phyloP scores from a whole-genome alignment of 257 asterid genomes.

The Jacaranda copaia region DNA sequence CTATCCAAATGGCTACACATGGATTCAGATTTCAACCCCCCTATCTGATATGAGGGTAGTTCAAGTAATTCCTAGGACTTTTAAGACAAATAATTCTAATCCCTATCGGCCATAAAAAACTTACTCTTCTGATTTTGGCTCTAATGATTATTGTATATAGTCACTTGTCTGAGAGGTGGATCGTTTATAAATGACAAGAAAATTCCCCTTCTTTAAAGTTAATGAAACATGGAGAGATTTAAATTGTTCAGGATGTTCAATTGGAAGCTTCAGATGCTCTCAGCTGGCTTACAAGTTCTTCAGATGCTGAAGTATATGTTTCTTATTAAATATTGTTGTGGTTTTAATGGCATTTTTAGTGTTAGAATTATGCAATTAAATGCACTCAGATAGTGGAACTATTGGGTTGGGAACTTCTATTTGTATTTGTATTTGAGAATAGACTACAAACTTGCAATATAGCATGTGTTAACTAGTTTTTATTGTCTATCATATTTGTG shows the following conservation, averaged over 20 bases:
- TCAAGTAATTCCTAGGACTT: too few species aligned
- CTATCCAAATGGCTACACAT: too few species aligned
- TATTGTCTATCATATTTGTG: neutral
- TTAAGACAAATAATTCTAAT: too few species aligned
- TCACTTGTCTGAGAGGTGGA: too few species aligned
- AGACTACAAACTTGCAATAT: neutral
- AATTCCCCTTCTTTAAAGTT: neutral
- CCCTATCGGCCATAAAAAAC: too few species aligned
- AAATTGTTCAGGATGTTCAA: neutral
- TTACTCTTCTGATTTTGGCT: too few species aligned
- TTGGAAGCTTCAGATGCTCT: too few species aligned
- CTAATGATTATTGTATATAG: too few species aligned
- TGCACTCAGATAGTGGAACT: neutral
- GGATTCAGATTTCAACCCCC: too few species aligned
- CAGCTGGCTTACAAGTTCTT: too few species aligned
- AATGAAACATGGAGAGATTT: neutral
- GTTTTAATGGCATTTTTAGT: neutral
- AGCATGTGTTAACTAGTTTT: neutral
- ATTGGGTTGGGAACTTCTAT: neutral
- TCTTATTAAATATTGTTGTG: conserved; percentile 5
- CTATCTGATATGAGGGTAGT: too few species aligned
- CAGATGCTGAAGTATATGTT: neutral
- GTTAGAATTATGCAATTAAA: neutral
- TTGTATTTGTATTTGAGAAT: neutral
- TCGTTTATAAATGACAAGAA: conserved; percentile 20